These are phyloP conservation scores for Hypoxylon rickii DNA, from an alignment of 495 filamentous ascomycete species.

Conservation along the genomic window DNA sequence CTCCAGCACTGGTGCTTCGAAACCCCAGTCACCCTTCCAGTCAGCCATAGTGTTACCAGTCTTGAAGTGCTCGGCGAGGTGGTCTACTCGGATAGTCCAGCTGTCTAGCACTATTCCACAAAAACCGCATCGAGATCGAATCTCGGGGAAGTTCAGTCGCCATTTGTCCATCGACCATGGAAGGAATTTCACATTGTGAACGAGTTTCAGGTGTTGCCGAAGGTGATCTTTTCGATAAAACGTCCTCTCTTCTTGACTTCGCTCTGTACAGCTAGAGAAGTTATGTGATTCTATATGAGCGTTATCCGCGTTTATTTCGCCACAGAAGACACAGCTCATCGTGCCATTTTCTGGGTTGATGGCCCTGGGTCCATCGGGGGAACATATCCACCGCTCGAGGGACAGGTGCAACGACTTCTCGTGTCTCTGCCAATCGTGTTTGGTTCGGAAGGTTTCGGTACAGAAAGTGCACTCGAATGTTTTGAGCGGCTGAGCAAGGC, in stretches of 20 bases:
- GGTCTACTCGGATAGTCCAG: constrained; percentile 66
- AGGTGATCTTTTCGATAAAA: constrained; percentile 88
- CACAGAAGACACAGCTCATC: constrained; percentile 71
- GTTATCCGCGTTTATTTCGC: constrained; percentile 57
- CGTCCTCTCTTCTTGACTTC: constrained; percentile 66
- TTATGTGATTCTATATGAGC: constrained; percentile 74
- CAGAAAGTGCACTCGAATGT: constrained; percentile 88
- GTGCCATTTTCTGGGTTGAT: constrained; percentile 52
- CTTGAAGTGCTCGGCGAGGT: constrained; percentile 72
- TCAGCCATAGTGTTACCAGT: constrained; percentile 67
- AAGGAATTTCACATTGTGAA: constrained; percentile 69
- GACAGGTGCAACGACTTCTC: constrained; percentile 80
- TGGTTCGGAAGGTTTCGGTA: constrained; percentile 76
- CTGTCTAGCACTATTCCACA: constrained; percentile 63
- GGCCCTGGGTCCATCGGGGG: constrained; percentile 64
- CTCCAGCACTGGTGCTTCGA: constrained; percentile 61
- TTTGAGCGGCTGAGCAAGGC: constrained; percentile 45
- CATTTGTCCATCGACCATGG: constrained; percentile 69
- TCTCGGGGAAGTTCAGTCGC: constrained; percentile 62
- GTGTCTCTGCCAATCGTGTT: constrained; percentile 84
- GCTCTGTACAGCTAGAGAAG: constrained; percentile 68
- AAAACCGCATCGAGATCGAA: constrained; percentile 73
- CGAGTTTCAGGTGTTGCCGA: constrained; percentile 77
- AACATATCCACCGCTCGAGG: constrained; percentile 80
- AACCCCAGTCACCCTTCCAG: constrained; percentile 77